phyloP scores from a whole-genome alignment of 83 land plant species.

The Diphasiastrum complanatum region DNA sequence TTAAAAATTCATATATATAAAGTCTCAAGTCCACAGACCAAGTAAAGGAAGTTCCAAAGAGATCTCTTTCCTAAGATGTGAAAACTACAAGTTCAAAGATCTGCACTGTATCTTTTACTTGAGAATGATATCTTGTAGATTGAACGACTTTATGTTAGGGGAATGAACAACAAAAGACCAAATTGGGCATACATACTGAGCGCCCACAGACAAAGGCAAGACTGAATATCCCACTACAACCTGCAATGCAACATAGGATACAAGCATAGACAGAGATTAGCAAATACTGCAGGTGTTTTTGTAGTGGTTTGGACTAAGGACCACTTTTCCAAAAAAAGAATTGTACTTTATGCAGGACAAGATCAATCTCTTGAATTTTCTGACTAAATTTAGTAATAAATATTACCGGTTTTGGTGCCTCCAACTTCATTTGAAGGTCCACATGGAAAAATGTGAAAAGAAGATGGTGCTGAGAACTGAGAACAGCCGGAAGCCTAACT shows the following conservation, averaged over 20 bases:
- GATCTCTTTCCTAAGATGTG: too few species aligned
- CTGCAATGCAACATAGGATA: slow-evolving; percentile 47
- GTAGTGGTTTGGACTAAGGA: too few species aligned
- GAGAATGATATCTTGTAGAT: neutral
- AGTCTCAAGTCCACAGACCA: too few species aligned
- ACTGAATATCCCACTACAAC: slow-evolving; percentile 77
- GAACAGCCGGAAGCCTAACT: slow-evolving; percentile 64
- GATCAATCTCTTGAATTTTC: too few species aligned
- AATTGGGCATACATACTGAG: slow-evolving; percentile 53
- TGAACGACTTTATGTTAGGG: neutral
- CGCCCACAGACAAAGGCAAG: slow-evolving; percentile 69
- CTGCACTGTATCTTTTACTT: too few species aligned
- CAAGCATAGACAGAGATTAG: too few species aligned
- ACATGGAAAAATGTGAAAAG: slow-evolving; percentile 87
- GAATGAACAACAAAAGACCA: neutral
- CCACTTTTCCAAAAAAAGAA: too few species aligned
- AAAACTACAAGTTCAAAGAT: too few species aligned
- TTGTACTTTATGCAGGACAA: too few species aligned
- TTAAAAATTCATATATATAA: too few species aligned
- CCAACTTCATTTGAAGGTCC: slow-evolving; percentile 82
- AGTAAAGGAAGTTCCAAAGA: too few species aligned
- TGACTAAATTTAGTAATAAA: neutral
- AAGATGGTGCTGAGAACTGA: slow-evolving; percentile 76
- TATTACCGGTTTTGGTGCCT: slow-evolving; percentile 94
- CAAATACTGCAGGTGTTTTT: too few species aligned